Conservation (phyloP, 192 early-diverging fungal species). For the Umbelopsis isabellina region DNA sequence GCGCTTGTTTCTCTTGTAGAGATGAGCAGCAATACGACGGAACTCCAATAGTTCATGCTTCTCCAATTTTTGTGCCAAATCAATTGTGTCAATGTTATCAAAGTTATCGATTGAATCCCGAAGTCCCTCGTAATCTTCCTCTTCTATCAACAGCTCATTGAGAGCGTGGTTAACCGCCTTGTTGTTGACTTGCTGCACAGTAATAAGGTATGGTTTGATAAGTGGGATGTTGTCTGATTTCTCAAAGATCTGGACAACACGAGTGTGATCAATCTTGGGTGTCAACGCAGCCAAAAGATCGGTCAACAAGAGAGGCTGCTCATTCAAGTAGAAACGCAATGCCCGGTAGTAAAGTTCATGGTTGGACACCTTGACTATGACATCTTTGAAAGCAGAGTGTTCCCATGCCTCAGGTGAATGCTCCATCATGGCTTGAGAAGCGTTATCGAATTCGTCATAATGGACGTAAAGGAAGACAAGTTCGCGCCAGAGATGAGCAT, state of each 20-base stretch:
- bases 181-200: slow-evolving; percentile 95
- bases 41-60: slow-evolving; percentile 98
- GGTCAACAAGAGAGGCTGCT: slow-evolving; percentile 93
- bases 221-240: slow-evolving; percentile 98
- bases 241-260: slow-evolving; percentile 96
- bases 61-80: slow-evolving; percentile 89
- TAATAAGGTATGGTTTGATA: slow-evolving; percentile 94
- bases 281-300: slow-evolving; percentile 90
- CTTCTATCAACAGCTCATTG: slow-evolving; percentile 97
- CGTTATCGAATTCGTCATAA: slow-evolving; percentile 99
- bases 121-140: slow-evolving; percentile 93
- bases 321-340: slow-evolving; percentile 93
- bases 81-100: slow-evolving; percentile 94
- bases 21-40: slow-evolving; percentile 93
- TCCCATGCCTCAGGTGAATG: slow-evolving; percentile 97
- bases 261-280: slow-evolving; percentile 93
- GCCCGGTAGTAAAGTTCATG: slow-evolving; percentile 99
- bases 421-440: slow-evolving; percentile 92
- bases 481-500: slow-evolving; percentile 94
- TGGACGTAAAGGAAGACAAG: slow-evolving; percentile 98
- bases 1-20: slow-evolving; percentile 96
- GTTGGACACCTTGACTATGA: slow-evolving; percentile 96
- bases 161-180: slow-evolving; percentile 92
- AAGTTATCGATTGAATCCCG: slow-evolving; percentile 94
- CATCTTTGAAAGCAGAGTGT: slow-evolving; percentile 95